Evolutionary conservation across 2,329 filamentous ascomycete genomes (phyloP).

Genomic region (Neopestalotiopsis rosae): DNA sequence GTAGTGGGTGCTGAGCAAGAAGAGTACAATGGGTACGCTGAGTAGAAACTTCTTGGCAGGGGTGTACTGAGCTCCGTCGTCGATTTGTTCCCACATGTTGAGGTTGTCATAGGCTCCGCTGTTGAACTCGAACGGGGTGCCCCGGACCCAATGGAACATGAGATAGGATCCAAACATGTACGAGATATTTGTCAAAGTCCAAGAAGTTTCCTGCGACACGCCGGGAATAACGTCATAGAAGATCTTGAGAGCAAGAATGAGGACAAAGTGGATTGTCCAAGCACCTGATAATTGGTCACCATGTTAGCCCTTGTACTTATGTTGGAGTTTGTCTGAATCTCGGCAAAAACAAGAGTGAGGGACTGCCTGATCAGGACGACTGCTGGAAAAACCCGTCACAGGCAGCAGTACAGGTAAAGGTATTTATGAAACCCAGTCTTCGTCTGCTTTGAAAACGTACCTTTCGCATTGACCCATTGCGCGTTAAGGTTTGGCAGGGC

Average conservation of each 20-base stretch:
- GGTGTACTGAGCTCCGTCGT: constrained; percentile 98
- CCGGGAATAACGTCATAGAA: constrained; percentile 96
- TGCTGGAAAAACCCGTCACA: neutral
- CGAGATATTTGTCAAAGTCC: constrained; percentile 97
- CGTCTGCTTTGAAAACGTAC: constrained; percentile 56
- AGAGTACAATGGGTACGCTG: constrained; percentile 90
- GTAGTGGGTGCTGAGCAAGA: constrained; percentile 97
- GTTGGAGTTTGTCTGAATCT: neutral
- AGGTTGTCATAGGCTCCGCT: constrained; percentile 97
- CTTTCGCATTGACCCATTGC: constrained; percentile 99
- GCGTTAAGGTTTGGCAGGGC: constrained; percentile 95
- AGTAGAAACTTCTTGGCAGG: constrained; percentile 98
- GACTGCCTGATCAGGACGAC: neutral
- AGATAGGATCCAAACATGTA: constrained; percentile 99
- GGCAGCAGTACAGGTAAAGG: neutral
- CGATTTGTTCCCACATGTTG: constrained; percentile 99
- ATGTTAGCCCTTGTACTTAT: neutral
- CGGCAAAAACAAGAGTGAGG: too few species aligned
- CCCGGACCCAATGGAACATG: constrained; percentile 99
- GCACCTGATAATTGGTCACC: constrained; percentile 68
- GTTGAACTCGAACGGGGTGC: constrained; percentile 98
- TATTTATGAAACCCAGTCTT: neutral
- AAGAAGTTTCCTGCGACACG: constrained; percentile 96
- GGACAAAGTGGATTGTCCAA: constrained; percentile 95
- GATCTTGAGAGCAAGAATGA: constrained; percentile 92